Evolutionary conservation across 2,329 filamentous ascomycete species (phyloP).

Genomic region (Aspergillus bombycis): DNA sequence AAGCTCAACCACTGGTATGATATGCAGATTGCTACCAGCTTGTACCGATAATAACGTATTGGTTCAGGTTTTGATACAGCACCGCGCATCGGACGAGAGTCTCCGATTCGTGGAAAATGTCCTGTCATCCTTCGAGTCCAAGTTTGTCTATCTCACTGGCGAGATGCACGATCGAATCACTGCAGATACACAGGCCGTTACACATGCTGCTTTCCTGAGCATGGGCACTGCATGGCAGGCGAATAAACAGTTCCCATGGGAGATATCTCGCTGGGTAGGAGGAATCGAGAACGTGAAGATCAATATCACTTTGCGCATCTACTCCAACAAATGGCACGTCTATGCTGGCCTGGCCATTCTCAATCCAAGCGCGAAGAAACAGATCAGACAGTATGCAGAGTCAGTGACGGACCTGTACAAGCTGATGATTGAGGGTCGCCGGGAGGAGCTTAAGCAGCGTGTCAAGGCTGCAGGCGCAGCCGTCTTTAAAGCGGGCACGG

Average conservation of each 20-base stretch:
- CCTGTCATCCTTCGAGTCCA: constrained; percentile 80
- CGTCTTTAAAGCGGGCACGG: constrained; percentile 61
- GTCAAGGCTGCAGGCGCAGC: constrained; percentile 78
- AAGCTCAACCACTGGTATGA: constrained; percentile 81
- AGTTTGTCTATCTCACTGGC: constrained; percentile 84
- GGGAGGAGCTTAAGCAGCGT: constrained; percentile 71
- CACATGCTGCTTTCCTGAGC: constrained; percentile 91
- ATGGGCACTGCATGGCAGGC: constrained; percentile 99
- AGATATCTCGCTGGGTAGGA: constrained; percentile 90
- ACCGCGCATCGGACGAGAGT: constrained; percentile 77
- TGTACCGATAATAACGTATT: constrained; percentile 18
- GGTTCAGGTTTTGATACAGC: constrained; percentile 76
- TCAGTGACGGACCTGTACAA: constrained; percentile 95
- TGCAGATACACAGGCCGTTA: constrained; percentile 96
- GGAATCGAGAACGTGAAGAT: constrained; percentile 99
- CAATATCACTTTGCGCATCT: constrained; percentile 96
- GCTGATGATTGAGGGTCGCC: constrained; percentile 87
- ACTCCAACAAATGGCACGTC: constrained; percentile 98
- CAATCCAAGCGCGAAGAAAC: constrained; percentile 87
- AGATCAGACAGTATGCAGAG: constrained; percentile 92
- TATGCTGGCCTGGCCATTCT: constrained; percentile 96
- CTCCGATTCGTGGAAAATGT: constrained; percentile 79
- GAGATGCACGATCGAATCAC: constrained; percentile 94
- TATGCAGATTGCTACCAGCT: constrained; percentile 16
- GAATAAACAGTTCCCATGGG: constrained; percentile 95